Percentiles rank a stretch among this genome's conserved stretches.
Evolutionary conservation across 495 filamentous ascomycete genomes (phyloP).

Genomic region (Pyrenula massariospora): DNA sequence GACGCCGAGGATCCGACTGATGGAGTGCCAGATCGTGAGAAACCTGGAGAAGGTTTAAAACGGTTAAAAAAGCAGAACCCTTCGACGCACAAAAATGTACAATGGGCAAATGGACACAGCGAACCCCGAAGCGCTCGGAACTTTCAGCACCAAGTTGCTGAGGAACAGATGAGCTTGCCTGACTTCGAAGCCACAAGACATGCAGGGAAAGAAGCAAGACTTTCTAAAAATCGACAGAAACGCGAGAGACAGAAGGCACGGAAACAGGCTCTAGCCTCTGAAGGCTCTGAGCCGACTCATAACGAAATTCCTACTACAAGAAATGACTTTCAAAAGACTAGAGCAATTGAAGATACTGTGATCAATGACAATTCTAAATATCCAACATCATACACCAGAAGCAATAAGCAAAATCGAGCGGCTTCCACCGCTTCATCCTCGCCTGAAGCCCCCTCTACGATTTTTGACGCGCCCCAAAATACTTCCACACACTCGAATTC

Average conservation of each 20-base stretch:
- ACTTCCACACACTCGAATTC: slow-evolving; percentile 39
- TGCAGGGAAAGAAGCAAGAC: no score
- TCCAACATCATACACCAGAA: neutral
- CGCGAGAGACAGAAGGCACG: slow-evolving; percentile 26
- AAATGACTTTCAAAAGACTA: neutral
- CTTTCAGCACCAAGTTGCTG: slow-evolving; percentile 34
- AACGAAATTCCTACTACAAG: neutral
- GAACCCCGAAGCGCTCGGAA: slow-evolving; percentile 37
- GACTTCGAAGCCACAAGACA: slow-evolving; percentile 32
- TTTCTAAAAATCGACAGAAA: slow-evolving; percentile 22
- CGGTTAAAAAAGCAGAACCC: slow-evolving; percentile 24
- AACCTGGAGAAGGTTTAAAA: slow-evolving; percentile 13
- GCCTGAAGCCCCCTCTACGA: slow-evolving; percentile 48
- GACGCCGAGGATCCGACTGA: slow-evolving; percentile 28
- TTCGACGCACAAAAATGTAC: no score
- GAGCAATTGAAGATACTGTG: slow-evolving; percentile 13
- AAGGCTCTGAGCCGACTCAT: slow-evolving; percentile 9
- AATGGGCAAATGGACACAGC: no score
- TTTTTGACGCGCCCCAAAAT: slow-evolving; percentile 46
- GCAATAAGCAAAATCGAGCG: neutral
- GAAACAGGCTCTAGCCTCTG: slow-evolving; percentile 6
- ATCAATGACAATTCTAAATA: slow-evolving; percentile 14
- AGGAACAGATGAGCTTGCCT: slow-evolving; percentile 38
- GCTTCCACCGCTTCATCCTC: slow-evolving; percentile 20
- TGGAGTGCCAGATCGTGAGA: slow-evolving; percentile 31